Evolutionary conservation across 2,329 filamentous ascomycete genomes (phyloP).

Genomic region (Sclerotinia nivalis): DNA sequence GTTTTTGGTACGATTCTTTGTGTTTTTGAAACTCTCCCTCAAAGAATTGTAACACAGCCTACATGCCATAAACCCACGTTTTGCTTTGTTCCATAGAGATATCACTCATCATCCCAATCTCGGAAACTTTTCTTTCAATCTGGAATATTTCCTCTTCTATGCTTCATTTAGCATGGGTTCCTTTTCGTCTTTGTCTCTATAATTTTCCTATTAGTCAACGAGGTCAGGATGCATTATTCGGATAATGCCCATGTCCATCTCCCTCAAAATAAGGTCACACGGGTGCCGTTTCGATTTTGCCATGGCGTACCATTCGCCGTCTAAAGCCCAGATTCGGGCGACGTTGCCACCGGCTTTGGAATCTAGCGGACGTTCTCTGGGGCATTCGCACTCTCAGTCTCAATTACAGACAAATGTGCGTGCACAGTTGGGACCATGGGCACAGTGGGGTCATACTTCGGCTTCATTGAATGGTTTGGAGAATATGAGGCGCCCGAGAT

Average conservation of each 20-base stretch:
- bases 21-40: neutral
- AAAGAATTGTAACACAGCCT: neutral
- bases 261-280: neutral
- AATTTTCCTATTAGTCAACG: neutral
- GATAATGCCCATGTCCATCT: neutral
- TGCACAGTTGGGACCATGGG: slow-evolving; percentile 10
- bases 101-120: too few species aligned
- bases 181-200: slow-evolving; percentile 6
- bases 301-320: neutral
- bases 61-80: neutral
- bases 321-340: neutral
- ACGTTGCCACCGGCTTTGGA: neutral
- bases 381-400: neutral
- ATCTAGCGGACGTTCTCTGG: neutral
- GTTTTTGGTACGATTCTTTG: neutral
- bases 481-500: neutral
- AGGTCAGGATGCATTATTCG: neutral
- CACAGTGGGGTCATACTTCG: slow-evolving; percentile 9
- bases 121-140: neutral
- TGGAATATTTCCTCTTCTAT: neutral
- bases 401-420: neutral
- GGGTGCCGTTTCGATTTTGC: neutral
- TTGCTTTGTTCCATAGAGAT: neutral
- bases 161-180: neutral
- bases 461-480: slow-evolving; percentile 7